Base-by-base conservation (phyloP, 352 stramenopile genomes). In the Globisporangium spiculum region DNA sequence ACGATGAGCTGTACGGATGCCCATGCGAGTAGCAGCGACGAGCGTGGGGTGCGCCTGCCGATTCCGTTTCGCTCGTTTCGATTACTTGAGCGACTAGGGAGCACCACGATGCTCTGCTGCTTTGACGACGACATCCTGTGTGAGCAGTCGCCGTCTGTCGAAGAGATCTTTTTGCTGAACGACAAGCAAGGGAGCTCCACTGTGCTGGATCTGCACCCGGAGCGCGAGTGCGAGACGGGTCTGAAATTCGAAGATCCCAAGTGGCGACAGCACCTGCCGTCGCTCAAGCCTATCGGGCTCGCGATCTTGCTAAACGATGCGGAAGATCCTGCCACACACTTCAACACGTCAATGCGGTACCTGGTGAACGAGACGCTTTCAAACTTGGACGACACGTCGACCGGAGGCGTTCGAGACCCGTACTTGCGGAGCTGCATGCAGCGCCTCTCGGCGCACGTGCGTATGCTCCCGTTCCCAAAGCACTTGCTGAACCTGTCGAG, bases 81-180 rank as follows among this genome's bases (percentile, higher is more conserved):
- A 3, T 67, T 96, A 10, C 73, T 96, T 0, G 88, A 96, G 48
- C 82, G 88, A 0, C 75, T 96, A 18, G 88, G 88, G 0, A 94
- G 85, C 71, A 89, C 87, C 27, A 96, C 86, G 18, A 94, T 96
- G 88, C 73, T 96, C 1, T 96, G 88, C 72, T 94, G 88, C 65
- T 94, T 94, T 58, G 88, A 96, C 60, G 88, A 94, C 22, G 88
- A 96, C 66, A 88, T 96, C 41, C 64, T 96, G 44, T 96, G 88
- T 54, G 86, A 96, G 58, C 81, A 91, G 67, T 75, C 85, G 14
- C 84, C 88, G 26, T 91, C 79, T 0, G 84, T 88, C 6, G 88
- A 96, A 72, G 88, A 96, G 65, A 91, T 96, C 52, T 96, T 93
- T 52, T 64, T 96, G 24, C 71, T 94, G 4, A 94, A 84, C 54